phyloP scores from a whole-genome alignment of 2,329 filamentous ascomycete genomes.

The Penicillium sp. region DNA sequence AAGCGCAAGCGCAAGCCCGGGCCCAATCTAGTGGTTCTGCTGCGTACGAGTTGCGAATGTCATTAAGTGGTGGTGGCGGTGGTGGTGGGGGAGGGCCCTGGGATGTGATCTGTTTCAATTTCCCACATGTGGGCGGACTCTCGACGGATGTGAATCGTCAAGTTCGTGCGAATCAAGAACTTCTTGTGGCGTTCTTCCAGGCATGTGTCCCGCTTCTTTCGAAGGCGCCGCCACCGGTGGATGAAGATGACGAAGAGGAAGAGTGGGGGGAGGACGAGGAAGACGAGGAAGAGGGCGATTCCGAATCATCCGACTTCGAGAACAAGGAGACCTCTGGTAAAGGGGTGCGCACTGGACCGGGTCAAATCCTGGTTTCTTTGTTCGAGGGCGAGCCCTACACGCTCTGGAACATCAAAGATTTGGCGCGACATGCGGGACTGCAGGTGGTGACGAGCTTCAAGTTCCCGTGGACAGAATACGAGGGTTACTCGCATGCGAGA shows the following conservation, averaged over 20 bases:
- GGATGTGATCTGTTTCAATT: slow-evolving; percentile 88
- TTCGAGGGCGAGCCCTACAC: slow-evolving; percentile 95
- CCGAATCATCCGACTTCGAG: slow-evolving; percentile 11
- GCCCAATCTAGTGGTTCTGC: no score
- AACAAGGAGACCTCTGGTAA: slow-evolving; percentile 14
- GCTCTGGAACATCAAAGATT: slow-evolving; percentile 86
- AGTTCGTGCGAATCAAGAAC: slow-evolving; percentile 77
- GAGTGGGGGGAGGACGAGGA: slow-evolving; percentile 19
- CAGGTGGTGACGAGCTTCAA: slow-evolving; percentile 43
- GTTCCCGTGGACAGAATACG: slow-evolving; percentile 44
- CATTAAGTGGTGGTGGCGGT: neutral
- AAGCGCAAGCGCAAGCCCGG: neutral
- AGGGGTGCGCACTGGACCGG: slow-evolving; percentile 27
- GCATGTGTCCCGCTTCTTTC: slow-evolving; percentile 39
- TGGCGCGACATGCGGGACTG: slow-evolving; percentile 63
- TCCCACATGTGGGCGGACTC: slow-evolving; percentile 90
- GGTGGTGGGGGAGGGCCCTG: slow-evolving; percentile 43
- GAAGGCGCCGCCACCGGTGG: slow-evolving; percentile 16
- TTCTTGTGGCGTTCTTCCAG: slow-evolving; percentile 46
- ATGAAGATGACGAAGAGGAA: slow-evolving; percentile 22
- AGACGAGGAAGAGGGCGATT: slow-evolving; percentile 16
- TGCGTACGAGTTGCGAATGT: no score
- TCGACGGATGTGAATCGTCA: slow-evolving; percentile 91
- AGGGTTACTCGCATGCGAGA: slow-evolving; percentile 43
- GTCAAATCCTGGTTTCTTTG: slow-evolving; percentile 69